Evolutionary conservation across 2,329 filamentous ascomycete species (phyloP).

Genomic region (Neonectria magnoliae): DNA sequence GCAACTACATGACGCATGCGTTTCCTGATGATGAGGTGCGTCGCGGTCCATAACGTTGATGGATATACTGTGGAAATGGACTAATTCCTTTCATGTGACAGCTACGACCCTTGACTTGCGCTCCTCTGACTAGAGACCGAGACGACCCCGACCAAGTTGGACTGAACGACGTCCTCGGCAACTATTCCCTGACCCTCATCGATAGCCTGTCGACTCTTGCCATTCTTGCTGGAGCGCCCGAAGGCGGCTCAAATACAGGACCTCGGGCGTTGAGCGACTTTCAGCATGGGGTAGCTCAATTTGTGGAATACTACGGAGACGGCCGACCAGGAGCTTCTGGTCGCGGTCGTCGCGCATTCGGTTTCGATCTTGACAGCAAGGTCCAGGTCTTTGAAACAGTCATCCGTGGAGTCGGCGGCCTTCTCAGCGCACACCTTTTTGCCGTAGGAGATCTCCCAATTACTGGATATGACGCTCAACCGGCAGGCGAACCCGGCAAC

Average conservation of each 20-base stretch:
- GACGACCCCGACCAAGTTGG: conserved; percentile 83
- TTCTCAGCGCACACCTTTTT: conserved; percentile 93
- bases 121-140: conserved; percentile 84
- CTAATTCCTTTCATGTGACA: conserved; percentile 49
- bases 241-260: conserved; percentile 50
- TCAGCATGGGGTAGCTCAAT: conserved; percentile 78
- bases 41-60: background rate
- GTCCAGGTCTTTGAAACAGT: conserved; percentile 99
- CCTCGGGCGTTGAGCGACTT: conserved; percentile 73
- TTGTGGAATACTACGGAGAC: conserved; percentile 89
- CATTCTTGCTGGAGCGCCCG: conserved; percentile 82
- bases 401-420: conserved; percentile 88
- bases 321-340: conserved; percentile 75
- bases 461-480: conserved; percentile 72
- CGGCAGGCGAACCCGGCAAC: conserved; percentile 39
- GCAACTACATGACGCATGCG: conserved; percentile 92
- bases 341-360: conserved; percentile 76
- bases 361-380: conserved; percentile 96
- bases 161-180: conserved; percentile 94
- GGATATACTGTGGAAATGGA: conserved; percentile 10
- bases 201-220: conserved; percentile 95
- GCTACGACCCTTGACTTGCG: conserved; percentile 86
- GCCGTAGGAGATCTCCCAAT: conserved; percentile 92
- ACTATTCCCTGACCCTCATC: conserved; percentile 95
- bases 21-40: conserved; percentile 92